Conservation (phyloP, 1,284 basidiomycete species). For the Puccinia hordei region DNA sequence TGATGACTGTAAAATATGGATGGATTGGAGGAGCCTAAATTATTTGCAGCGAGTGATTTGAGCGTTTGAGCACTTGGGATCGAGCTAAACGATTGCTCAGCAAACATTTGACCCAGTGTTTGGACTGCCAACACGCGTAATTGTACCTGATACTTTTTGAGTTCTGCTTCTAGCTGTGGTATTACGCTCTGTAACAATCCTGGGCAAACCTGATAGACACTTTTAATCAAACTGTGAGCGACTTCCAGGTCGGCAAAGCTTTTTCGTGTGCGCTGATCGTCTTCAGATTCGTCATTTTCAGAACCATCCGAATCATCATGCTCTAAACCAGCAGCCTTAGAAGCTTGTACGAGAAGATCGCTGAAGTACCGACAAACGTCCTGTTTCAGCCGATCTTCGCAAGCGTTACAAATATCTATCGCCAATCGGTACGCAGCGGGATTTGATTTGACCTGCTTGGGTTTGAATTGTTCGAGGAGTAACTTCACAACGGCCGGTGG, state of each 20-base stretch:
- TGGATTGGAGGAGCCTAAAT: conserved; percentile 38
- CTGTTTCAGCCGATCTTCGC: conserved; percentile 82
- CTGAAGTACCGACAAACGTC: conserved; percentile 84
- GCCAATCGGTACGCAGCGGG: conserved; percentile 76
- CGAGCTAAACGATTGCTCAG: conserved; percentile 55
- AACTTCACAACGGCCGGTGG: conserved; percentile 77
- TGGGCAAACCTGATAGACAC: conserved; percentile 78
- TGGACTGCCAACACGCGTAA: conserved; percentile 78
- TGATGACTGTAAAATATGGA: conserved; percentile 59
- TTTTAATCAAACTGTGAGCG: conserved; percentile 82
- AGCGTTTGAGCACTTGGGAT: conserved; percentile 61
- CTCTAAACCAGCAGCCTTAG: conserved; percentile 60
- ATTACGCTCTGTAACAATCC: conserved; percentile 82
- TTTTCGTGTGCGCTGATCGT: conserved; percentile 21
- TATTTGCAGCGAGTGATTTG: conserved; percentile 12
- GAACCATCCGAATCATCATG: conserved; percentile 65
- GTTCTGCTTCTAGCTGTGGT: conserved; percentile 87
- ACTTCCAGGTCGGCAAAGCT: conserved; percentile 63
- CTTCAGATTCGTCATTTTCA: conserved; percentile 60
- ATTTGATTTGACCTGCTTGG: conserved; percentile 66
- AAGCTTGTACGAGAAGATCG: conserved; percentile 71
- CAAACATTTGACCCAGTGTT: conserved; percentile 86
- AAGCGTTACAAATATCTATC: conserved; percentile 79
- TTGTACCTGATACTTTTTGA: conserved; percentile 73
- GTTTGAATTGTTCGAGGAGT: conserved; percentile 83